A percentile compares a stretch with the other conserved stretches of the same genome.
Conservation (phyloP, 371 early-diverging fungal genomes). For the Chytridiales sp. region DNA sequence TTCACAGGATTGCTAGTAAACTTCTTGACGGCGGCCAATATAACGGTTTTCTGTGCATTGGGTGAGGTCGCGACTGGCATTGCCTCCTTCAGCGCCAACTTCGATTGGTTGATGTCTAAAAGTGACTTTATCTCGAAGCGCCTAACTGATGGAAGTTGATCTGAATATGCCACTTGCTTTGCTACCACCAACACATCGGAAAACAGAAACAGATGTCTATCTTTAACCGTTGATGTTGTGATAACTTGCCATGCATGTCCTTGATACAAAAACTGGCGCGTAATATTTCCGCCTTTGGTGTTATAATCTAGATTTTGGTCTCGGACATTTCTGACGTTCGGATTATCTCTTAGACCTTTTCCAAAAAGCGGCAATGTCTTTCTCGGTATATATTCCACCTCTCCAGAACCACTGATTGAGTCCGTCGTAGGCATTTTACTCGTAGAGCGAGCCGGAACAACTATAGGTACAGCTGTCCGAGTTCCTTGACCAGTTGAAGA, state of each 20-base stretch:
- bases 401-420: no score
- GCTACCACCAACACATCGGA: conserved; percentile 75
- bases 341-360: no score
- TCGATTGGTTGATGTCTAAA: conserved; percentile 14
- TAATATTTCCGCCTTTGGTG: no score
- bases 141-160: neutral
- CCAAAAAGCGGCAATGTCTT: no score
- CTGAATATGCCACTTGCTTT: conserved; percentile 42
- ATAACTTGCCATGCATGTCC: conserved; percentile 77
- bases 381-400: no score
- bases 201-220: conserved; percentile 77
- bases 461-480: no score
- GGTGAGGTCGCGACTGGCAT: conserved; percentile 41
- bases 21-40: conserved; percentile 62
- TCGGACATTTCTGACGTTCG: no score
- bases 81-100: conserved; percentile 29
- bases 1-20: conserved; percentile 70
- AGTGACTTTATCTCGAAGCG: conserved; percentile 25
- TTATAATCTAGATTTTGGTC: no score
- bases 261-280: conserved; percentile 66
- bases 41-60: no score
- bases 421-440: no score
- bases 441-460: no score
- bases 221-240: conserved; percentile 65
- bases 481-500: no score